Base-by-base conservation (phyloP, 306 rosid genomes). In the Fagus sylvatica region DNA sequence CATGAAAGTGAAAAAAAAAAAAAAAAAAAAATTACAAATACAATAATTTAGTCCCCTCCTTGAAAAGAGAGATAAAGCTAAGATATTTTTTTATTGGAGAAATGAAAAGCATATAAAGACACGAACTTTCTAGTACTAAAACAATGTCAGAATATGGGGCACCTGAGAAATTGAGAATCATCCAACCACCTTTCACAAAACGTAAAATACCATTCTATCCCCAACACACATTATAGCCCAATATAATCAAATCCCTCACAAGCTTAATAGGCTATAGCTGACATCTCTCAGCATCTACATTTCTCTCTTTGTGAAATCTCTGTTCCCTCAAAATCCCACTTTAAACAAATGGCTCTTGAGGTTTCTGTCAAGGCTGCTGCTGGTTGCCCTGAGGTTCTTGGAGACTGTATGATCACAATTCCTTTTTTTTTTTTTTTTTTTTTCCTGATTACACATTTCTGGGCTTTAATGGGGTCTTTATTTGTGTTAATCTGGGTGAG, bases 341-440 rank as follows among this genome's bases (percentile, higher is more conserved):
- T 41, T 36, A 66, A 69, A n/a, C 4, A 66, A 69, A 89, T 95
- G 97, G 89, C 83, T 76, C 71, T 87, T 1, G 97, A 95, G 71
- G 76, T 87, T 53, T 87, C 86, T 30, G 93, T 81, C 49, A 95
- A 92, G 81, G 98, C 93, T 3, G 97, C 98, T 2, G 34, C 0
- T 0, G 98, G 95, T 33, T 87, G 88, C 9, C 98, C 97, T 0
- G 48, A 82, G 2, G 2, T 79, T 49, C 90, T 86, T 46, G 97
- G 98, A 72, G 98, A 95, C 83, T 95, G 98, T 94, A 84, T 15
- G 73, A 10, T 73, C 57, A 37, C 74, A 40, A 41, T 69, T 15
- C 19, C 17, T 17, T 59, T 6, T 32, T 66, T 49, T 67, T 13
- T 22, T 67, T 13, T 22, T 53, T 65, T 17, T 37, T 2, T 19